phyloP scores from a whole-genome alignment of 257 asterid genomes.

The Rubia yunnanensis region DNA sequence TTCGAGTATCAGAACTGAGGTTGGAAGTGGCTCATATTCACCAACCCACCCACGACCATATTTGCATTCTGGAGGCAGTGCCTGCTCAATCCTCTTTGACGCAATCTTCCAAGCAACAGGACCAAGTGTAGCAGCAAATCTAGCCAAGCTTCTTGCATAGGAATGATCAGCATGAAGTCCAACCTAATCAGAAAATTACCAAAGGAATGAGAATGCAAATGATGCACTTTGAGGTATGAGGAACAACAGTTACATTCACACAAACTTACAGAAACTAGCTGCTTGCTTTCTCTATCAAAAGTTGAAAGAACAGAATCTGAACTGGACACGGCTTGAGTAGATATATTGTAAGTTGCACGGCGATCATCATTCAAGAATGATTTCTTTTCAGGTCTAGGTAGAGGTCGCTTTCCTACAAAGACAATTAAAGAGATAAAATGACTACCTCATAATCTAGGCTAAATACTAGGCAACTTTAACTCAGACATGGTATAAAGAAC shows the following conservation, averaged over 20 bases:
- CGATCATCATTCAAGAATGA: slow-evolving; percentile 55
- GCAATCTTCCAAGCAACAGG: slow-evolving; percentile 86
- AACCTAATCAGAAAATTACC: slow-evolving; percentile 41
- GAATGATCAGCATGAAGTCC: slow-evolving; percentile 88
- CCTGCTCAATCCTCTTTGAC: slow-evolving; percentile 81
- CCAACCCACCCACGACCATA: slow-evolving; percentile 99
- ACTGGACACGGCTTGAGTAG: slow-evolving; percentile 39
- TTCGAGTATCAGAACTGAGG: slow-evolving; percentile 61
- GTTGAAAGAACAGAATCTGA: slow-evolving; percentile 67
- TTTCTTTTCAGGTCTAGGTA: slow-evolving; percentile 54
- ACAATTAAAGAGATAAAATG: not conserved
- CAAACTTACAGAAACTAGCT: slow-evolving; percentile 68
- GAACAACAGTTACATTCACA: slow-evolving; percentile 2
- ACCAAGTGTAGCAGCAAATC: slow-evolving; percentile 87
- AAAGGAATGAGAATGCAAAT: slow-evolving; percentile 7
- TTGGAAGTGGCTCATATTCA: slow-evolving; percentile 90
- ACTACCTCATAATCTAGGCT: not conserved
- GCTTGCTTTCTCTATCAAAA: slow-evolving; percentile 88
- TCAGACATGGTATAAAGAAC: not conserved
- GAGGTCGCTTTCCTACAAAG: slow-evolving; percentile 48
- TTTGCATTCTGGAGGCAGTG: slow-evolving; percentile 69
- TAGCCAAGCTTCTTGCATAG: slow-evolving; percentile 87
- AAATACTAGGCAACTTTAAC: not conserved
- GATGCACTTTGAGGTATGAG: not conserved
- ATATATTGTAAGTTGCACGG: slow-evolving; percentile 57